These are phyloP conservation scores for Ochromonas danica DNA, from an alignment of 108 stramenopile species.

Conservation along the genomic window DNA sequence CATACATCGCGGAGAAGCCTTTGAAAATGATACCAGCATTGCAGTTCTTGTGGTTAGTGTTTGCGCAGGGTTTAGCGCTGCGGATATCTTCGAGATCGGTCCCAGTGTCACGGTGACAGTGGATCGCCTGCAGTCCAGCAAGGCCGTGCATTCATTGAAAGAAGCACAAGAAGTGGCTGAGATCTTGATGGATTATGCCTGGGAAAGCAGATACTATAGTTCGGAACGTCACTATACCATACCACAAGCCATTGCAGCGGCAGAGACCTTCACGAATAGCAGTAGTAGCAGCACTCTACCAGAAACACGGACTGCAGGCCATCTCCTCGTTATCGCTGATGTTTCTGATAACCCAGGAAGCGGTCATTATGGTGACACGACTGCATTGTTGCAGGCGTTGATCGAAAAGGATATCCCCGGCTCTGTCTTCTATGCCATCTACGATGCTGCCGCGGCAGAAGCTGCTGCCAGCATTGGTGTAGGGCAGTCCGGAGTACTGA, in stretches of 20 bases:
- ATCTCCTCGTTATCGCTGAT: conserved; percentile 23
- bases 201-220: conserved; percentile 12
- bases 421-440: conserved; percentile 11
- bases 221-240: neutral
- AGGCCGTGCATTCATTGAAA: neutral
- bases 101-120: conserved; percentile 27
- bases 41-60: conserved; percentile 16
- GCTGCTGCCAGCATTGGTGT: neutral
- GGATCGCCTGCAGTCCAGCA: neutral
- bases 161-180: conserved; percentile 24
- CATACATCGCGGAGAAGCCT: neutral
- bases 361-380: conserved; percentile 33
- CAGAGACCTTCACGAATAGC: neutral
- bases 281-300: neutral
- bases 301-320: no score
- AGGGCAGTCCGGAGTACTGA: conserved; percentile 1
- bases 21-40: neutral
- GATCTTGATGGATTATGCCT: conserved; percentile 11
- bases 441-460: neutral
- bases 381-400: conserved; percentile 1
- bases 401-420: neutral
- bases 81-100: conserved; percentile 30
- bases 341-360: conserved; percentile 27
- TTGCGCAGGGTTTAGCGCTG: conserved; percentile 29
- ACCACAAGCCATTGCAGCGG: neutral